Base-by-base conservation (phyloP, 352 stramenopile species). In the Pythium sukuiense region DNA sequence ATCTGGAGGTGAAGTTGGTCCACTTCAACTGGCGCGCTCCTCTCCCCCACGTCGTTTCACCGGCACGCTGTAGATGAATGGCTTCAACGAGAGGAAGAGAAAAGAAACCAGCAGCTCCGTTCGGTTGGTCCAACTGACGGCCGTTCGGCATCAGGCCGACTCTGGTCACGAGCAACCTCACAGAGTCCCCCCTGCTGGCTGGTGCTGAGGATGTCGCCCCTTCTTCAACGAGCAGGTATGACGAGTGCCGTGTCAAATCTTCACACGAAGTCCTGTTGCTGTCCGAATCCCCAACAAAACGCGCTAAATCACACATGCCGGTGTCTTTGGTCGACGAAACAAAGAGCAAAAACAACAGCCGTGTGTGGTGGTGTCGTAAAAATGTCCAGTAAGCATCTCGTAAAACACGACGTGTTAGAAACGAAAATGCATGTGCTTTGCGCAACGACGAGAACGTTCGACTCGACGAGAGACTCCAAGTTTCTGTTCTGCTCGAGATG, bases 31-130 rank as follows among this genome's bases (percentile, higher is more conserved):
- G 13, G n/a, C 20, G 45, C 45, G 18, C 45, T 52, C 45, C 45
- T 52, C 45, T 52, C 45, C 7, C 45, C 24, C 13, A 33, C 46
- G 63, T 50, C 43, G n/a, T 62, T 62, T 68, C 45, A 52, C 32
- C 32, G 32, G 32, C 20, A 50, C 24, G 45, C 56, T 69, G 63
- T 69, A 69, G 63, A 69, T 69, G 63, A 69, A 69, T 43, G 39
- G 49, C 63, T 69, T 64, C 63, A 69, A 69, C 48, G 61, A 20
- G 53, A 68, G 54, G 45, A 52, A 11, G 29, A 52, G 45, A 52
- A 24, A 24, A 24, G 20, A 24, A 24, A 52, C 45, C 32, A 35
- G 32, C 32, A 35, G 20, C 20, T 24, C 20, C 45, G 45, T 20
- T 49, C 13, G 41, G 41, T 26, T 35, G 32, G 32, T 1, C 32